A percentile compares a stretch with the other conserved stretches of the same genome.
Evolutionary conservation across 2,329 filamentous ascomycete genomes (phyloP).

Genomic region (Fusarium illudens): DNA sequence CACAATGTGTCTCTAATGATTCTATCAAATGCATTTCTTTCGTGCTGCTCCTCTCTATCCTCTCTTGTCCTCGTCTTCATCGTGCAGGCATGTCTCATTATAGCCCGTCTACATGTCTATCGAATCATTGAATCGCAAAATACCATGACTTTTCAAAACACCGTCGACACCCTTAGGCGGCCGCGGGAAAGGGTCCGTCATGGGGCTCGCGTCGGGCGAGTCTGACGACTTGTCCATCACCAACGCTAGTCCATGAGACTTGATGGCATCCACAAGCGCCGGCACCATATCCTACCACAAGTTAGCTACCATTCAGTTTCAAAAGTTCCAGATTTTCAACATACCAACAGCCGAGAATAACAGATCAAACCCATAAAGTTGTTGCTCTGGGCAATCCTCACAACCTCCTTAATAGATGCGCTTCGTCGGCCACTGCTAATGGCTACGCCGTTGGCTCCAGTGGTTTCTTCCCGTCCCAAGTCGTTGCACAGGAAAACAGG

Average conservation of each 20-base stretch:
- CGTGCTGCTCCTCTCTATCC: conserved; percentile 27
- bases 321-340: conserved; percentile 44
- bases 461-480: conserved; percentile 70
- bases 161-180: conserved; percentile 88
- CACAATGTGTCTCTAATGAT: background rate
- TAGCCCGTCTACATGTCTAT: conserved; percentile 70
- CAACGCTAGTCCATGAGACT: conserved; percentile 89
- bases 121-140: conserved; percentile 91
- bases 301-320: background rate
- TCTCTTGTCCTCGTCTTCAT: conserved; percentile 21
- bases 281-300: conserved; percentile 83
- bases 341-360: conserved; percentile 83
- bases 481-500: conserved; percentile 96
- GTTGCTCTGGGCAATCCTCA: conserved; percentile 91
- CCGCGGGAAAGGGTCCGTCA: conserved; percentile 62
- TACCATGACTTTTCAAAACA: conserved; percentile 82
- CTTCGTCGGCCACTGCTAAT: conserved; percentile 73
- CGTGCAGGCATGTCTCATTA: conserved; percentile 36
- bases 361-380: conserved; percentile 99
- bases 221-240: conserved; percentile 85
- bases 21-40: conserved; percentile 21
- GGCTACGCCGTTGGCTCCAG: conserved; percentile 48
- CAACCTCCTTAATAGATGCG: conserved; percentile 92
- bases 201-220: conserved; percentile 49
- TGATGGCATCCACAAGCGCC: conserved; percentile 90